Percentiles rank a stretch among this genome's conserved stretches.
Conservation (phyloP, 1,139 yeast genomes). For the Zygoascus hellenicus region DNA sequence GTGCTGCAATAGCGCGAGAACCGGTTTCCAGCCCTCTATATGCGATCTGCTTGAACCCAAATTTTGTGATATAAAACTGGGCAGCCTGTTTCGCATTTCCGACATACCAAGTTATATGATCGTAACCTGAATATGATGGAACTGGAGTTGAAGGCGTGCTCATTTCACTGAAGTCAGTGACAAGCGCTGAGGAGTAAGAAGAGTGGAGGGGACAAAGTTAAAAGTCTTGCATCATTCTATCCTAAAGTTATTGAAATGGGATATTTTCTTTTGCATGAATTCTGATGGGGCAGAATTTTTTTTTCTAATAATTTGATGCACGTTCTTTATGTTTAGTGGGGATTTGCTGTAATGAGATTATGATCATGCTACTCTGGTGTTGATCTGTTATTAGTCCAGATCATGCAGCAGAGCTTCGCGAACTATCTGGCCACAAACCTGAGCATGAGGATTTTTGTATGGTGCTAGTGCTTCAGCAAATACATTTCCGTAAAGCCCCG, state of each 20-base stretch:
- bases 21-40: slow-evolving; percentile 65
- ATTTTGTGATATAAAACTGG: slow-evolving; percentile 44
- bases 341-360: no score
- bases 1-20: slow-evolving; percentile 49
- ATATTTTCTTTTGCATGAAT: neutral
- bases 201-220: no score
- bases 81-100: slow-evolving; percentile 67
- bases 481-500: slow-evolving; percentile 31
- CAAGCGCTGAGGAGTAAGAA: no score
- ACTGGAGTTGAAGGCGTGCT: no score
- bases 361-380: no score
- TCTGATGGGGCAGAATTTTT: no score
- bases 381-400: no score
- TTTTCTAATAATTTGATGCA: no score
- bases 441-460: slow-evolving; percentile 32
- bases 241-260: no score
- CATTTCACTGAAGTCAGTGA: no score
- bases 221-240: no score
- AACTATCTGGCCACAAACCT: slow-evolving; percentile 33
- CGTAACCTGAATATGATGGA: slow-evolving; percentile 33
- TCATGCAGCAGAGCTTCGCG: slow-evolving; percentile 22
- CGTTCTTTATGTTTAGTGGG: no score
- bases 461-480: slow-evolving; percentile 26
- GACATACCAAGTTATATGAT: slow-evolving; percentile 54
- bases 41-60: slow-evolving; percentile 64